These are phyloP conservation scores for Hypoxylon sp. DNA, from an alignment of 2,329 filamentous ascomycete genomes.

Conservation along the genomic window DNA sequence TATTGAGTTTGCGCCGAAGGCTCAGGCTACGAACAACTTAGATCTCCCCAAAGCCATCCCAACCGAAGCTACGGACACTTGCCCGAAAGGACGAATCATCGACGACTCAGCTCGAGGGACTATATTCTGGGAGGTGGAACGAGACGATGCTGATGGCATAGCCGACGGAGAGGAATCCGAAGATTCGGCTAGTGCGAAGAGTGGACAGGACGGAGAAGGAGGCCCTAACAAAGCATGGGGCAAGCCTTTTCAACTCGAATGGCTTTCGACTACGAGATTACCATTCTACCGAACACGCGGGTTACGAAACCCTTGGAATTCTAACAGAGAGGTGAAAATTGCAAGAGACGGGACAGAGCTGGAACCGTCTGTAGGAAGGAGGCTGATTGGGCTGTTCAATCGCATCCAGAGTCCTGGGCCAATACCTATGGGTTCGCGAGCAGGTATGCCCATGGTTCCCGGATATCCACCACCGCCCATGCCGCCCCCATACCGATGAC, in stretches of 20 bases:
- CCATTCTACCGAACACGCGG: constrained; percentile 92
- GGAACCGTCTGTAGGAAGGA: constrained; percentile 83
- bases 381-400: constrained; percentile 85
- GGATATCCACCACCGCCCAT: constrained; percentile 58
- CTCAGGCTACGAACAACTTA: constrained; percentile 69
- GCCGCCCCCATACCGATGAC: constrained; percentile 55
- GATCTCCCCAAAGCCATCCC: constrained; percentile 85
- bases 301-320: constrained; percentile 93
- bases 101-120: constrained; percentile 94
- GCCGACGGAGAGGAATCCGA: constrained; percentile 54
- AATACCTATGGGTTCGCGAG: constrained; percentile 51
- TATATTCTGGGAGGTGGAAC: constrained; percentile 94
- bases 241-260: constrained; percentile 91
- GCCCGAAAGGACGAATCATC: constrained; percentile 88
- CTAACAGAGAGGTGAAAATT: constrained; percentile 95
- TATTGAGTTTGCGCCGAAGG: constrained; percentile 77
- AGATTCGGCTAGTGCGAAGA: constrained; percentile 52
- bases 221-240: constrained; percentile 79
- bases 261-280: constrained; percentile 85
- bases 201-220: constrained; percentile 59
- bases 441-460: constrained; percentile 56
- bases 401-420: constrained; percentile 61
- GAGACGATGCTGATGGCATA: constrained; percentile 64
- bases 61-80: constrained; percentile 82
- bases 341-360: constrained; percentile 94